Evolutionary conservation across 2,329 filamentous ascomycete genomes (phyloP).

Genomic region (Pyrenophora graminea): DNA sequence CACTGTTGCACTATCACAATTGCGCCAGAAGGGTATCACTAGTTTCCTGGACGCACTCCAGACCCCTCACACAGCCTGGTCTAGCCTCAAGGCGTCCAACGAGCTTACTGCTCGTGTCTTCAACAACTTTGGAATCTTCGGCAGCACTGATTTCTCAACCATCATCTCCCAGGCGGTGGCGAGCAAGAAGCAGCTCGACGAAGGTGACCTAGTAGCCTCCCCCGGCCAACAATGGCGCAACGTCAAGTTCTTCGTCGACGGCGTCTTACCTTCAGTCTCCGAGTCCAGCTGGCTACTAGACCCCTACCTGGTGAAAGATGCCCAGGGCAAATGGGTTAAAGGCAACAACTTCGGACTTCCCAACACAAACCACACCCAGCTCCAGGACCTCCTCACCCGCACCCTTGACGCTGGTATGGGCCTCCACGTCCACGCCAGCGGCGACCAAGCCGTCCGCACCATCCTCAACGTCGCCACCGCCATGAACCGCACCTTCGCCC

Average conservation of each 20-base stretch:
- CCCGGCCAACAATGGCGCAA: slow-evolving; percentile 2
- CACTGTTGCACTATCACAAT: not conserved
- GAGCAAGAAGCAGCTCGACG: not conserved
- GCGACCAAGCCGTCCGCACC: not conserved
- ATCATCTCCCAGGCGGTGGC: not conserved
- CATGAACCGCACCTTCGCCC: not conserved
- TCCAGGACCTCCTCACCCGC: not conserved
- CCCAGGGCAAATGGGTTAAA: slow-evolving; percentile 4
- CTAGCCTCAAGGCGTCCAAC: not conserved
- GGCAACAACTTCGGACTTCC: slow-evolving; percentile 4
- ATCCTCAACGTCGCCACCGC: not conserved
- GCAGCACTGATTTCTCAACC: not conserved
- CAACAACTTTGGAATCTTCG: not conserved
- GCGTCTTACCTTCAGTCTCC: not conserved
- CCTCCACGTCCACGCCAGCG: slow-evolving; percentile 2
- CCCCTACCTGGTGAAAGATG: slow-evolving; percentile 2
- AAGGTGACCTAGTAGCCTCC: not conserved
- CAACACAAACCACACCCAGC: slow-evolving; percentile 1
- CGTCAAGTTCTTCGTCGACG: slow-evolving; percentile 7
- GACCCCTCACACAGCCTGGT: slow-evolving; percentile 1
- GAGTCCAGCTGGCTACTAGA: not conserved
- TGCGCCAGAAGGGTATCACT: slow-evolving; percentile 3
- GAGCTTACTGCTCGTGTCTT: slow-evolving; percentile 2
- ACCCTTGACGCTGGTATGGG: slow-evolving; percentile 1
- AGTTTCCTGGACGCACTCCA: slow-evolving; percentile 1